Base-by-base conservation (phyloP, 352 stramenopile species). In the Hyaloperonospora brassicae region DNA sequence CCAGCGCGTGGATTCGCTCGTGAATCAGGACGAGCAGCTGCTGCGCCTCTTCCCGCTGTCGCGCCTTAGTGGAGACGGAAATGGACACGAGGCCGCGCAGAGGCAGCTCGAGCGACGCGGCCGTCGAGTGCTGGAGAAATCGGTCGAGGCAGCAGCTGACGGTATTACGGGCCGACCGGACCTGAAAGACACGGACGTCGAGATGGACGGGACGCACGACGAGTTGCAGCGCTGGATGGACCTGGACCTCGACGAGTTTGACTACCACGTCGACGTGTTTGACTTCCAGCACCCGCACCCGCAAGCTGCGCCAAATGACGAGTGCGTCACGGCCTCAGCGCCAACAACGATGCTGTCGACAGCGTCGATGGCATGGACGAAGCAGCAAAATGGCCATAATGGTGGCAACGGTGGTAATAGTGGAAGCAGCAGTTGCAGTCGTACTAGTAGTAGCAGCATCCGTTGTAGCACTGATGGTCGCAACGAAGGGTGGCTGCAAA, bases 141-240 rank as follows among this genome's bases (percentile, higher is more conserved):
- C 62, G 23, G 36, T 72, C 30, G 30, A 57, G 23, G 62, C 52
- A 46, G 47, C 41, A 22, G 65, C 62, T 31, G 55, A 61, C 11
- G 52, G 53, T 52, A 63, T 59, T 59, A 53, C 50, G 46, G 41
- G 47, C 11, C 46, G 47, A 59, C 55, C 62, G 21, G 57, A 58
- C 43, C 59, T 68, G n/a, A 67, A 61, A 41, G 68, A 77, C 43
- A 66, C 68, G 57, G 69, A 80, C 14, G 51, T 17, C 17, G 17
- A 17, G 17, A 17, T 17, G 17, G 17, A 17, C 17, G 17, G 17
- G 17, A 17, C 57, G 38, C 65, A 80, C 34, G 73, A 86, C 52
- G 75, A 86, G 47, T 57, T 86, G 39, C 62, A 82, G 59, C 70
- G 70, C 23, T 81, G 73, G 67, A 83, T 86, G 61, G 73, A 84